Evolutionary conservation across 768 basidiomycete species (phyloP), one percentile per base, ranked within the genome.

Genomic region (Botryobasidium botryosum): DNA sequence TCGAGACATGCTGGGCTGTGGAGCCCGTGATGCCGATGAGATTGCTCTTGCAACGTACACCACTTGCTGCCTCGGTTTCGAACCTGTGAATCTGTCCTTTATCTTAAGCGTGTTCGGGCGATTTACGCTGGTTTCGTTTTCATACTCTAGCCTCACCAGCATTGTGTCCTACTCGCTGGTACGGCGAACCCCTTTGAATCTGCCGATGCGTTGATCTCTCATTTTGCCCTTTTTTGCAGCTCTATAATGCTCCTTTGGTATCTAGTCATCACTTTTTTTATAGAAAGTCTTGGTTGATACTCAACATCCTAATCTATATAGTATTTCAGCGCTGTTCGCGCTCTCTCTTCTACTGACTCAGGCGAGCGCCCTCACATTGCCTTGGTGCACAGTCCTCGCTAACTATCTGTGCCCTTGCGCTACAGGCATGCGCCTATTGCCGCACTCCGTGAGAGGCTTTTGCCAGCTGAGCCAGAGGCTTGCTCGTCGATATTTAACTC

Each of bases 11-110:
- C 51, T 76, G 72, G 66, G 75, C 84, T 3, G 68, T 72, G 3
- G 83, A 80, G 58, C 94, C 94, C 13, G 80, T 96, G 42, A 80
- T 99, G 77, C 92, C 92, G 39, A 62, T 94, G 50, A 72, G 72
- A 43, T 63, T 91, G 45, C 70, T 91, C 27, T 72, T 68, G 26
- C 74, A 77, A 55, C 67, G 88, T 44, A 90, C 83, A 21, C 85
- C 86, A 3, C 60, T 88, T 17, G 79, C 82, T 8, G 75, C 88
- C 24, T 82, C 84, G 4, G 47, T 91, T 40, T 72, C 73, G 37
- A 91, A 88, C 60, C 69, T 92, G 56, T 57, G 25, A 27, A 53
- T 48, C n/a, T 38, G 36, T 25, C 18, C 15, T 32, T n/a, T 31
- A 50, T 35, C n/a, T 27, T 26, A 31, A 37, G 36, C 5, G 36